phyloP scores from a whole-genome alignment of 768 basidiomycete genomes.

The Cystobasidiopsis lactophilus region DNA sequence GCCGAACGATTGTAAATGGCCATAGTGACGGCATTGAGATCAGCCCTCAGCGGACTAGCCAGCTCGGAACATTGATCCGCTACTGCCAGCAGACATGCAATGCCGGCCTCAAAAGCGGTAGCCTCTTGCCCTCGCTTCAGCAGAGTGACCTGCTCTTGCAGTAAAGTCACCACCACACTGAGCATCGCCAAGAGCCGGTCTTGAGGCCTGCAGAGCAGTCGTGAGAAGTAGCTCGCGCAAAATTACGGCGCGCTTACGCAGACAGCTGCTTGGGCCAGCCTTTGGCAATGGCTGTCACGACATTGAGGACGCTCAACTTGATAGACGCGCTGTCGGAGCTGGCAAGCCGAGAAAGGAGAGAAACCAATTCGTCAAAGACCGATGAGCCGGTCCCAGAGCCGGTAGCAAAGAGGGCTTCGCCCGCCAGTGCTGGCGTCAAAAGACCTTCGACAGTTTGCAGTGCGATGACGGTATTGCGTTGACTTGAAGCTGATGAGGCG shows the following conservation, averaged over 20 bases:
- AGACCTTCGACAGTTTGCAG: constrained; percentile 58
- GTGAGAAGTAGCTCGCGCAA: no score
- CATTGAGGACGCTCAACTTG: constrained; percentile 32
- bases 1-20: constrained; percentile 52
- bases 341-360: constrained; percentile 68
- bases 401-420: constrained; percentile 55
- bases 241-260: no score
- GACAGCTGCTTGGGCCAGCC: no score
- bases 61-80: constrained; percentile 36
- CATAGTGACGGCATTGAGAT: constrained; percentile 54
- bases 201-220: no score
- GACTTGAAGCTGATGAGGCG: constrained; percentile 33
- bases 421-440: constrained; percentile 58
- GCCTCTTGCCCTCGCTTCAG: neutral
- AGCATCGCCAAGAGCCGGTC: neutral
- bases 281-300: neutral
- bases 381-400: constrained; percentile 22
- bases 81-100: constrained; percentile 42
- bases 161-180: neutral
- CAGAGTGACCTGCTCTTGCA: neutral
- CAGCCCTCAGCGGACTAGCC: constrained; percentile 46
- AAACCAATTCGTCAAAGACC: constrained; percentile 70
- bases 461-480: constrained; percentile 34
- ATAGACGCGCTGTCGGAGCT: constrained; percentile 58
- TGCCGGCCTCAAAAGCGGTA: constrained; percentile 28